A percentile compares a stretch with the other conserved stretches of the same genome.
phyloP scores from a whole-genome alignment of 1,284 basidiomycete genomes.

The Inonotus obliquus region DNA sequence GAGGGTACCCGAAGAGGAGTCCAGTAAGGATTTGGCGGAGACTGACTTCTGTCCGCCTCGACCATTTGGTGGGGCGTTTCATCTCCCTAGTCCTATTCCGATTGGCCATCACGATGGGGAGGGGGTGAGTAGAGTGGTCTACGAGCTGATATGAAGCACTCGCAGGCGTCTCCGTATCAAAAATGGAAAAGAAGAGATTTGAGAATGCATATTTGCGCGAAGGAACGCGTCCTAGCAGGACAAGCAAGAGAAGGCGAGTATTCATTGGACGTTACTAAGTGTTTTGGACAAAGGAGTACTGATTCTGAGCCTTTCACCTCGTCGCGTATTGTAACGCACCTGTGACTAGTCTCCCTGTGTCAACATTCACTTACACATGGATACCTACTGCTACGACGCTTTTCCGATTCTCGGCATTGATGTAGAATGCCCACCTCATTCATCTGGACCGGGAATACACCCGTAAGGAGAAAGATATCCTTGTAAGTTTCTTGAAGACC shows the following conservation, averaged over 20 bases:
- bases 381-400: conserved; percentile 66
- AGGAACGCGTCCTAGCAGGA: conserved; percentile 27
- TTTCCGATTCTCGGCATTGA: conserved; percentile 82
- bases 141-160: conserved; percentile 44
- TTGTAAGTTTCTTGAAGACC: not conserved
- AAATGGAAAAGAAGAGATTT: conserved; percentile 65
- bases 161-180: conserved; percentile 46
- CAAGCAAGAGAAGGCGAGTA: conserved; percentile 30
- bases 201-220: conserved; percentile 63
- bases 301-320: too few relatives aligned
- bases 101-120: too few relatives aligned
- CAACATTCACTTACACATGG: conserved; percentile 61
- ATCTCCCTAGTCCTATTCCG: not conserved
- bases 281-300: not conserved
- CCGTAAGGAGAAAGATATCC: conserved; percentile 60
- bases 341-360: conserved; percentile 49
- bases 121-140: not conserved
- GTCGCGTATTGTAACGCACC: not conserved
- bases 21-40: conserved; percentile 71
- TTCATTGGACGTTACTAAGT: not conserved
- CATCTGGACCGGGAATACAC: conserved; percentile 73
- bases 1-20: conserved; percentile 48
- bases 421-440: conserved; percentile 73
- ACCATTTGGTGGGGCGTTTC: conserved; percentile 70
- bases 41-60: conserved; percentile 64